A percentile compares a stretch with the other conserved stretches of the same genome.
These are phyloP conservation scores for Plasmodium vivax DNA, from an alignment of 169 alveolate genomes.

Conservation along the genomic window DNA sequence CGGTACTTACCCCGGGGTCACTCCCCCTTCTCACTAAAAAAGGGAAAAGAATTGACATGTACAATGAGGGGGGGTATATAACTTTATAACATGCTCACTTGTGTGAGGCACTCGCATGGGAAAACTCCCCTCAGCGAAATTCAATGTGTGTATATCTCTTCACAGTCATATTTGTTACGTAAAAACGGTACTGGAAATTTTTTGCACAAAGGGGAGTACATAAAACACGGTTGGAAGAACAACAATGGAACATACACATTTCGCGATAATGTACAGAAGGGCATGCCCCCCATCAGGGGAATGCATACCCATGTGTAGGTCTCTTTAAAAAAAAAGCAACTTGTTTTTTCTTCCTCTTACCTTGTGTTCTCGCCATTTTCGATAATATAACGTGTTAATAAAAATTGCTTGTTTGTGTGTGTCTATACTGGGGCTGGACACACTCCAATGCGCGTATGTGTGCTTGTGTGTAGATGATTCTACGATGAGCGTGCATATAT, in stretches of 20 bases:
- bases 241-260: neutral
- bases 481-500: constrained; percentile 1
- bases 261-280: neutral
- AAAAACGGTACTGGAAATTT: neutral
- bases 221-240: neutral
- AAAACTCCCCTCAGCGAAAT: neutral
- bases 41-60: constrained; percentile 49
- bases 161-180: neutral
- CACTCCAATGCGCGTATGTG: neutral
- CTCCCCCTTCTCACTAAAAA: constrained; percentile 86
- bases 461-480: neutral
- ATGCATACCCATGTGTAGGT: neutral
- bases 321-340: neutral
- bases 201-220: neutral
- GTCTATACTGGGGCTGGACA: neutral
- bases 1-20: constrained; percentile 94
- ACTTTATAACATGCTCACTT: neutral
- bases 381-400: constrained; percentile 3
- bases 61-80: neutral
- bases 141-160: neutral
- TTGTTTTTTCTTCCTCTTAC: constrained; percentile 19
- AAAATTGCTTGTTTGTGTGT: neutral
- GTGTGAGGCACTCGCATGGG: neutral
- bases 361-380: constrained; percentile 60
- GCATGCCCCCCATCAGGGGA: neutral